These are phyloP conservation scores for Penicillium chermesinum DNA, from an alignment of 495 filamentous ascomycete genomes.

Conservation along the genomic window DNA sequence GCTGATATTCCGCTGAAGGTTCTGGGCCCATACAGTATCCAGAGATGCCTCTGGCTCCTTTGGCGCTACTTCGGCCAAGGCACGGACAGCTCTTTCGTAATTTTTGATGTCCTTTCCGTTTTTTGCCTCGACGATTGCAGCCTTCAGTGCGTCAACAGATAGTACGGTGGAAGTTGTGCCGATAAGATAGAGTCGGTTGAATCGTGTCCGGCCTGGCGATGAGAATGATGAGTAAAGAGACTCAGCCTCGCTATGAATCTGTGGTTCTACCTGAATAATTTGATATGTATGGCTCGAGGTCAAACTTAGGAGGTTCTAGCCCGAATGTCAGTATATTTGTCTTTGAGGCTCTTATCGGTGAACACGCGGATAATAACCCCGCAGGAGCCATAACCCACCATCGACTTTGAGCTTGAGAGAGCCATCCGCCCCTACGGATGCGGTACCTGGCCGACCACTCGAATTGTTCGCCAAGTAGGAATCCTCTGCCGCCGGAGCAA, in stretches of 20 bases:
- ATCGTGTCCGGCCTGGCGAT: constrained; percentile 66
- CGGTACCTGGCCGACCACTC: background rate
- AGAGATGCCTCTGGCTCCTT: constrained; percentile 59
- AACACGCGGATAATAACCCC: background rate
- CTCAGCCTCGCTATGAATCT: background rate
- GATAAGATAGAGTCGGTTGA: constrained; percentile 76
- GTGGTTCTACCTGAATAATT: constrained; percentile 71
- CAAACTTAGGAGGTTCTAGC: constrained; percentile 84
- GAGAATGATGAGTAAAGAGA: background rate
- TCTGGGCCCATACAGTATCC: constrained; percentile 67
- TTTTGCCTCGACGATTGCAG: constrained; percentile 72
- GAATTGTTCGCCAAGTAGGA: constrained; percentile 1
- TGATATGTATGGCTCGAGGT: constrained; percentile 85
- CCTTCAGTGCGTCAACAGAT: constrained; percentile 72
- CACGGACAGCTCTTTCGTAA: constrained; percentile 66
- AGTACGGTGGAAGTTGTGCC: constrained; percentile 72
- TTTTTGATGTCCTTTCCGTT: constrained; percentile 64
- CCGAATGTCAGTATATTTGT: background rate
- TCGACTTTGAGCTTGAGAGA: constrained; percentile 23
- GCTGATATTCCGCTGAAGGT: constrained; percentile 56
- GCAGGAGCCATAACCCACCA: constrained; percentile 20
- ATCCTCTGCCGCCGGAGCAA: constrained; percentile 14
- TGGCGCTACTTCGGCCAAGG: constrained; percentile 56
- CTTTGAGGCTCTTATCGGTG: constrained; percentile 1
- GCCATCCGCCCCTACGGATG: background rate